Percentiles rank a stretch among this genome's conserved stretches.
Evolutionary conservation across 768 basidiomycete species (phyloP).

Genomic region (Epithele typhae): DNA sequence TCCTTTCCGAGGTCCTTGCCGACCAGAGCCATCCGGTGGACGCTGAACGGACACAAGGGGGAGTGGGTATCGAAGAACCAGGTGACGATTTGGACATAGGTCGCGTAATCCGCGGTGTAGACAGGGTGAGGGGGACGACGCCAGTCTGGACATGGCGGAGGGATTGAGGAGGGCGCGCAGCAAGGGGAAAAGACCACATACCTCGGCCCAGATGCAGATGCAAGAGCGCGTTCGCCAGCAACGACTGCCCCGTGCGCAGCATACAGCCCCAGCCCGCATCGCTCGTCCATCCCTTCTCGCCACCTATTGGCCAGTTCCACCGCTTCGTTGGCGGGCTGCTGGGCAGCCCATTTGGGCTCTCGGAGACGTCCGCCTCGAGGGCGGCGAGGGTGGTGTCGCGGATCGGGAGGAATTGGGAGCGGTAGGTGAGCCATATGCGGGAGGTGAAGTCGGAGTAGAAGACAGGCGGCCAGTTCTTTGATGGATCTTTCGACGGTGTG

Average conservation of each 20-base stretch:
- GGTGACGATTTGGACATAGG: conserved; percentile 85
- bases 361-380: conserved; percentile 33
- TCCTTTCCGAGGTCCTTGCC: conserved; percentile 95
- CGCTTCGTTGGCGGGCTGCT: conserved; percentile 43
- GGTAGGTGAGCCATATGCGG: conserved; percentile 89
- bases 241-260: conserved; percentile 80
- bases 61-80: conserved; percentile 95
- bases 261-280: conserved; percentile 93
- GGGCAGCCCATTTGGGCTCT: conserved; percentile 11
- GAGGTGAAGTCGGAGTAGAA: conserved; percentile 91
- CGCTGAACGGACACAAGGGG: conserved; percentile 83
- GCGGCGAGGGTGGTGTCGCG: conserved; percentile 50
- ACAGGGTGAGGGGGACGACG: conserved; percentile 63
- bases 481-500: conserved; percentile 35
- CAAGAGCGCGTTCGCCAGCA: conserved; percentile 78
- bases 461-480: conserved; percentile 66
- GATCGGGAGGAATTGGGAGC: conserved; percentile 81
- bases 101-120: conserved; percentile 64
- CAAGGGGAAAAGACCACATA: conserved; percentile 28
- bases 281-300: conserved; percentile 77
- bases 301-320: conserved; percentile 60
- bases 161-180: neutral
- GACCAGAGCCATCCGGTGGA: conserved; percentile 93
- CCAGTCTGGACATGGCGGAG: conserved; percentile 60
- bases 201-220: conserved; percentile 73